Percentiles rank a stretch among this genome's conserved stretches.
These are phyloP conservation scores for Myxozyma geophila DNA, from an alignment of 805 yeast species.

Conservation along the genomic window DNA sequence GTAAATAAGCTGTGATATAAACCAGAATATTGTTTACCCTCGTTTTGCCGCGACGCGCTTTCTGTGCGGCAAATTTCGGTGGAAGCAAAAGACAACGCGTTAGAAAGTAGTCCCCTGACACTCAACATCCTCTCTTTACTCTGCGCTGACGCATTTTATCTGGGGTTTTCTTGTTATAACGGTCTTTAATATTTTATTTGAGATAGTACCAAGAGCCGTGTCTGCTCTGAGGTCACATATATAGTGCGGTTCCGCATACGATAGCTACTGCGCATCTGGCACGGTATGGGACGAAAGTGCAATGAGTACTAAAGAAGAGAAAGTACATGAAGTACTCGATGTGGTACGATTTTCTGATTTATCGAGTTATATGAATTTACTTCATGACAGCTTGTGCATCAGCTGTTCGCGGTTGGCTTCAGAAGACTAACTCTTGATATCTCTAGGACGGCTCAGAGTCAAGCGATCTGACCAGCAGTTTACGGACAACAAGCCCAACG, in stretches of 20 bases:
- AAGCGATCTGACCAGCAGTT: not conserved
- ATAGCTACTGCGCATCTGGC: constrained; percentile 2
- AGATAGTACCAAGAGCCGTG: not conserved
- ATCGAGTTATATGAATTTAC: not conserved
- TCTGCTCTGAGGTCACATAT: not conserved
- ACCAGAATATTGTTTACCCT: not conserved
- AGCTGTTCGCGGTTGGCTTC: no score
- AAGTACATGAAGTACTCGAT: constrained; percentile 8
- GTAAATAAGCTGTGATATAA: no score
- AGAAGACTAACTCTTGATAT: not conserved
- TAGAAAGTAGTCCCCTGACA: no score
- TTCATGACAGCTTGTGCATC: not conserved
- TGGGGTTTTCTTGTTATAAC: no score
- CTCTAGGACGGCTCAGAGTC: constrained; percentile 1
- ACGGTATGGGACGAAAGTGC: constrained; percentile 11
- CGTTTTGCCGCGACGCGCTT: constrained; percentile 1
- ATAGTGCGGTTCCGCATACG: not conserved
- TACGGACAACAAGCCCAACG: no score
- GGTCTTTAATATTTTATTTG: no score
- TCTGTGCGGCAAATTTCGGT: not conserved
- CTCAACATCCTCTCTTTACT: no score
- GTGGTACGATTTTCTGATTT: constrained; percentile 2
- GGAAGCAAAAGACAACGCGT: not conserved
- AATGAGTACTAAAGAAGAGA: constrained; percentile 9
- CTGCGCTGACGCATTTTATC: no score